Evolutionary conservation across 352 stramenopile genomes (phyloP), one percentile per base, ranked within the genome.

Genomic region (Phytophthora podocarpi): DNA sequence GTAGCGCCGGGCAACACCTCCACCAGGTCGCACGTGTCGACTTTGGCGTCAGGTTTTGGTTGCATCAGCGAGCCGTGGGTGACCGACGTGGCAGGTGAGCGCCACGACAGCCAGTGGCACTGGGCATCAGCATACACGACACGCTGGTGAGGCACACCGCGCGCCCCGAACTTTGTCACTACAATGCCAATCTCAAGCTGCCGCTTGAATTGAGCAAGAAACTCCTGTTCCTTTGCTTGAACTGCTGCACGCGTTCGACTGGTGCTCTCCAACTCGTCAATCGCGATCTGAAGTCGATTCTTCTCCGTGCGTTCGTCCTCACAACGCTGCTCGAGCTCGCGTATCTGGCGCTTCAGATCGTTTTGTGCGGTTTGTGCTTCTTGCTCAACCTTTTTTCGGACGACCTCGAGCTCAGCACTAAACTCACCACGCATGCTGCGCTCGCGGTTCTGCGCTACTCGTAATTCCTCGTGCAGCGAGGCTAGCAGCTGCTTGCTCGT

Each of bases 41-140:
- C 64, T 55, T 84, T 82, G 4, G 78, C 65, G 49, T 88, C 78
- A 8, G 56, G 21, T 16, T 77, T 76, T 9, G 78, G 78, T 3
- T 72, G 64, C 34, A 57, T 62, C 18, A 82, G 52, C 8, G 78
- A 66, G 7, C 51, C 48, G 9, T 57, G 24, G 1, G 42, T 42
- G 13, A 37, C 21, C 18, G 59, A 60, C 3, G 55, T 55, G n/a
- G 67, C 43, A 16, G 70, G 60, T n/a, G 67, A 60, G 16, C 72
- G 67, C 81, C 81, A 90, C 54, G 76, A 88, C 41, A 90, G 30
- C 81, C 78, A 87, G 36, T 72, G 67, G 48, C 81, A 86, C 8
- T 73, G 63, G 32, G 67, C n/a, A 51, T 89, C 76, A 5, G 78
- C 64, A 52, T 76, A 89, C 20, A 90, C 57, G n/a, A 90, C 62